phyloP scores from a whole-genome alignment of 208 protist genomes.

The Trypanosoma caninum region DNA sequence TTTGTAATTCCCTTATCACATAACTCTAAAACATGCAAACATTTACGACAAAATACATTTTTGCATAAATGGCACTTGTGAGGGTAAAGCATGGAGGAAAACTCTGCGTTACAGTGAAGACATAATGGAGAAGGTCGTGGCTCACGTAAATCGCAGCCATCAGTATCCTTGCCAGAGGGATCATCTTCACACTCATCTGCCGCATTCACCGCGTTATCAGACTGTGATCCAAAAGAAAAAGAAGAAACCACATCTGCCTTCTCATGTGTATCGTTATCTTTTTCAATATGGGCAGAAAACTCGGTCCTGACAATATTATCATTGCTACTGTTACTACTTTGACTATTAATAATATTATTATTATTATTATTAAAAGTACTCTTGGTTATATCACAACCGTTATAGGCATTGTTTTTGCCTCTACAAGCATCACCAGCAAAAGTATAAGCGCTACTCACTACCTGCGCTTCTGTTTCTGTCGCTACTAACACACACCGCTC shows the following conservation, averaged over 20 bases:
- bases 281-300: no score
- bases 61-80: constrained; percentile 70
- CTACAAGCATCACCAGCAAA: no score
- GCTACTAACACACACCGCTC: background rate
- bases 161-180: constrained; percentile 14
- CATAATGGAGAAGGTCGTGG: constrained; percentile 38
- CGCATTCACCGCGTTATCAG: background rate
- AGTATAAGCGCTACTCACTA: no score
- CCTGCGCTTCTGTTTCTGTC: background rate
- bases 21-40: constrained; percentile 37
- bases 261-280: no score
- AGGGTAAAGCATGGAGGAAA: constrained; percentile 55
- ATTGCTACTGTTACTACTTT: no score
- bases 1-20: constrained; percentile 23
- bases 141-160: constrained; percentile 36
- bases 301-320: no score
- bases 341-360: no score
- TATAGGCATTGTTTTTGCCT: no score
- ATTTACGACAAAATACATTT: constrained; percentile 51
- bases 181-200: constrained; percentile 9
- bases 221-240: background rate
- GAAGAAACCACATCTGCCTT: background rate
- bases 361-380: no score
- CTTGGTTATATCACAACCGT: no score
- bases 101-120: constrained; percentile 53